Evolutionary conservation across 2,329 filamentous ascomycete genomes (phyloP).

Genomic region (Aspergillus glaucus): DNA sequence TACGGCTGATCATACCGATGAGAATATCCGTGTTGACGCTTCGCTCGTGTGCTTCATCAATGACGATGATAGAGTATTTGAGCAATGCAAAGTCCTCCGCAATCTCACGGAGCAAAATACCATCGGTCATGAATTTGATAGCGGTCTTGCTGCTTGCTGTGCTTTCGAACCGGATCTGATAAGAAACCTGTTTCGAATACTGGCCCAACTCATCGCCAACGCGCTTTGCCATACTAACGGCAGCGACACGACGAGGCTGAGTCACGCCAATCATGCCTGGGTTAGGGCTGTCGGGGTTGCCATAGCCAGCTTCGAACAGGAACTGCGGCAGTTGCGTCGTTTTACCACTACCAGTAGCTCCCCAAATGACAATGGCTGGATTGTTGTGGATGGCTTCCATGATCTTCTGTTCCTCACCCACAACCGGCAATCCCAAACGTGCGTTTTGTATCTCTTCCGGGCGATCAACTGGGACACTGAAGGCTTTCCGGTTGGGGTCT

Average conservation of each 20-base stretch:
- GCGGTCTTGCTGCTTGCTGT: slow-evolving; percentile 73
- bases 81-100: slow-evolving; percentile 78
- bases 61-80: slow-evolving; percentile 89
- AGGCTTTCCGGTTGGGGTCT: slow-evolving; percentile 61
- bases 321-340: slow-evolving; percentile 98
- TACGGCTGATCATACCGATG: slow-evolving; percentile 93
- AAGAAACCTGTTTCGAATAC: slow-evolving; percentile 70
- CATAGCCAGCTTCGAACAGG: slow-evolving; percentile 88
- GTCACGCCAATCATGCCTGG: slow-evolving; percentile 93
- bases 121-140: slow-evolving; percentile 98
- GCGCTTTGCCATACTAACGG: slow-evolving; percentile 92
- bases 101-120: slow-evolving; percentile 86
- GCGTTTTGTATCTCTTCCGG: slow-evolving; percentile 68
- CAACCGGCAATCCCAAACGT: slow-evolving; percentile 75
- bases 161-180: slow-evolving; percentile 93
- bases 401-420: slow-evolving; percentile 91
- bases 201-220: slow-evolving; percentile 79
- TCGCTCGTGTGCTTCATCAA: slow-evolving; percentile 95
- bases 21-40: slow-evolving; percentile 97
- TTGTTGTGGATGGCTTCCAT: slow-evolving; percentile 97
- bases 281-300: slow-evolving; percentile 67
- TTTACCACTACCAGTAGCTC: slow-evolving; percentile 93
- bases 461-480: slow-evolving; percentile 65
- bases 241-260: slow-evolving; percentile 88
- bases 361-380: slow-evolving; percentile 83